Evolutionary conservation across 805 yeast genomes (phyloP).

Genomic region (Helenozyma baotianmanensis): DNA sequence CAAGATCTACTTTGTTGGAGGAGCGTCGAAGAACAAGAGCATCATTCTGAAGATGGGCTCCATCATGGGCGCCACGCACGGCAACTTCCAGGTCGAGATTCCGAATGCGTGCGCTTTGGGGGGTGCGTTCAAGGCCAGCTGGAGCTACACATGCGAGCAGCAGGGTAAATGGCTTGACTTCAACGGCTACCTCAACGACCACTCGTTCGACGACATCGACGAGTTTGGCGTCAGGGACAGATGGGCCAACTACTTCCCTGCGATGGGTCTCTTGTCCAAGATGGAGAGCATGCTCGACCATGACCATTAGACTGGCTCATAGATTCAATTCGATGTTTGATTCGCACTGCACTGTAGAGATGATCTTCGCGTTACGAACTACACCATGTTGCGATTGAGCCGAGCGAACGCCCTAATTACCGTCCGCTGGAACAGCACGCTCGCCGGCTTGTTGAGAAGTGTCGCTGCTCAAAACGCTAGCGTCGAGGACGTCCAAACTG

Average conservation of each 20-base stretch:
- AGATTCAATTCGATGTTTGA: neutral
- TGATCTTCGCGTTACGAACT: too few relatives aligned
- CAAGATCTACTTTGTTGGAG: slow-evolving; percentile 79
- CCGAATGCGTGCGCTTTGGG: slow-evolving; percentile 92
- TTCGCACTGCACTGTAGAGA: too few relatives aligned
- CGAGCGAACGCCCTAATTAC: too few relatives aligned
- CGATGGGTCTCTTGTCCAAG: slow-evolving; percentile 47
- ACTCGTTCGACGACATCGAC: slow-evolving; percentile 48
- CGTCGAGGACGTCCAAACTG: too few relatives aligned
- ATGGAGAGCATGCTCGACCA: slow-evolving; percentile 32
- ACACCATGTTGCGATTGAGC: too few relatives aligned
- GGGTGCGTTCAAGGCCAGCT: slow-evolving; percentile 80
- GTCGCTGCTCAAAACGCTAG: too few relatives aligned
- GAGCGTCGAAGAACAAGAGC: slow-evolving; percentile 69
- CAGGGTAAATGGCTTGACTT: slow-evolving; percentile 38
- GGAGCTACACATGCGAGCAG: slow-evolving; percentile 48
- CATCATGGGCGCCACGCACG: slow-evolving; percentile 61
- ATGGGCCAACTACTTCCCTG: slow-evolving; percentile 49
- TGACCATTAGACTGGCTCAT: neutral
- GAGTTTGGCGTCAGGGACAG: slow-evolving; percentile 32
- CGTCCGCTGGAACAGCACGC: slow-evolving; percentile 6
- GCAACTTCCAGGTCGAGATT: slow-evolving; percentile 67
- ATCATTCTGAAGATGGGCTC: slow-evolving; percentile 67
- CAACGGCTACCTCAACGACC: slow-evolving; percentile 31
- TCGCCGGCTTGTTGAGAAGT: slow-evolving; percentile 2